phyloP scores from a whole-genome alignment of 441 rosid genomes.

The Populus hybrid region DNA sequence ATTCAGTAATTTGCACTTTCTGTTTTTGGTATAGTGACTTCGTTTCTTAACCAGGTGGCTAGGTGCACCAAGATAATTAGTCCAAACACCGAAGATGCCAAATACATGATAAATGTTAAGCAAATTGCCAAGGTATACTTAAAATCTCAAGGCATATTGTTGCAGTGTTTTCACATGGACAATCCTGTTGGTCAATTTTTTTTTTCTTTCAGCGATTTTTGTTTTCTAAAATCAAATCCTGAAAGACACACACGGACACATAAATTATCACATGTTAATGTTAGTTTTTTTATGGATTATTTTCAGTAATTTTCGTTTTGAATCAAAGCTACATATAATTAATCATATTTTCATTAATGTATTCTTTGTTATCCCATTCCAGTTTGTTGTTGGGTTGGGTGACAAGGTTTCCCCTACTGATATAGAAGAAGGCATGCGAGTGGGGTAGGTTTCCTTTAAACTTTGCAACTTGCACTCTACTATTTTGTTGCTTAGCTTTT shows the following conservation, averaged over 20 bases:
- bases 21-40: not conserved
- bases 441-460: conserved; percentile 54
- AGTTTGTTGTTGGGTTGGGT: conserved; percentile 99
- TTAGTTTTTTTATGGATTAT: not conserved
- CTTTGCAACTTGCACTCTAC: too few species aligned
- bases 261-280: not conserved
- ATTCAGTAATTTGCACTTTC: not conserved
- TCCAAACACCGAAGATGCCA: conserved; percentile 95
- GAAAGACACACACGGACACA: not conserved
- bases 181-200: not conserved
- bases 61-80: conserved; percentile 94
- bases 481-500: not conserved
- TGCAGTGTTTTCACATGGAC: not conserved
- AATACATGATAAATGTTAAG: conserved; percentile 91
- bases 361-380: conserved; percentile 11
- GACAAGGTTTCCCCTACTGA: conserved; percentile 98
- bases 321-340: not conserved
- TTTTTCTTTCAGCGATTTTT: not conserved
- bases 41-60: conserved; percentile 53
- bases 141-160: not conserved
- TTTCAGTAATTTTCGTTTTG: not conserved
- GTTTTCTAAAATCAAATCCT: not conserved
- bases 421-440: conserved; percentile 99
- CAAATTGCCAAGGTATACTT: conserved; percentile 86
- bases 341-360: not conserved